Percentiles rank a stretch among this genome's conserved stretches.
phyloP scores from a whole-genome alignment of 129 eudicot species.

The Lactuca sativa region DNA sequence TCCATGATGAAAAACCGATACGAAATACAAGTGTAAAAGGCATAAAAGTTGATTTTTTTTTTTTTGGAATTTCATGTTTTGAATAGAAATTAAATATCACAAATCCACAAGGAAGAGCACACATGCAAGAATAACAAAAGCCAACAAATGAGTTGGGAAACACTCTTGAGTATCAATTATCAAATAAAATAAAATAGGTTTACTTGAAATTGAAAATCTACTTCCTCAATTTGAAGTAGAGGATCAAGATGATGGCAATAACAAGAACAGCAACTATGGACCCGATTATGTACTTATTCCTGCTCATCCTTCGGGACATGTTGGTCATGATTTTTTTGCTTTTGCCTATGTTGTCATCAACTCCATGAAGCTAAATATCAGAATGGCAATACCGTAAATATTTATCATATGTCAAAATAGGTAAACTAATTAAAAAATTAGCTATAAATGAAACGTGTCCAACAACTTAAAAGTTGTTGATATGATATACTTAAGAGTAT shows the following conservation, averaged over 20 bases:
- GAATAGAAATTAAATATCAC: slow-evolving; percentile 9
- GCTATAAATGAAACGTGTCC: too few relatives aligned
- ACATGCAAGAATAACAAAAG: slow-evolving; percentile 19
- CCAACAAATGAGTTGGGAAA: slow-evolving; percentile 3
- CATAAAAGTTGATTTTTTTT: neutral
- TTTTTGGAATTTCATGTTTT: neutral
- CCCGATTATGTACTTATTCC: slow-evolving; percentile 59
- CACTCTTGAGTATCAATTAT: neutral
- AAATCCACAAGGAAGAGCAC: slow-evolving; percentile 28
- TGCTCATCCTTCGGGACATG: slow-evolving; percentile 61
- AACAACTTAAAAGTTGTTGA: too few relatives aligned
- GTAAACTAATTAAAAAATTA: too few relatives aligned
- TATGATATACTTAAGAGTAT: too few relatives aligned
- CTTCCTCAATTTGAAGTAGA: slow-evolving; percentile 51
- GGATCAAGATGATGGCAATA: slow-evolving; percentile 51
- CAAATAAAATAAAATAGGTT: neutral
- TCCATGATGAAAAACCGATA: too few relatives aligned
- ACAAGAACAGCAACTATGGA: slow-evolving; percentile 43
- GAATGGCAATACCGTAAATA: neutral
- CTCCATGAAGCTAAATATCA: slow-evolving; percentile 55
- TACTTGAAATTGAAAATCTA: neutral
- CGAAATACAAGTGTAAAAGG: slow-evolving; percentile 2
- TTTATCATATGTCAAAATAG: neutral
- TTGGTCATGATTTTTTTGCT: slow-evolving; percentile 55
- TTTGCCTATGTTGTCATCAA: slow-evolving; percentile 53